Evolutionary conservation across 75 land plant genomes (phyloP), one percentile per base, ranked within the genome.

Genomic region (Chamaecyparis obtusa): DNA sequence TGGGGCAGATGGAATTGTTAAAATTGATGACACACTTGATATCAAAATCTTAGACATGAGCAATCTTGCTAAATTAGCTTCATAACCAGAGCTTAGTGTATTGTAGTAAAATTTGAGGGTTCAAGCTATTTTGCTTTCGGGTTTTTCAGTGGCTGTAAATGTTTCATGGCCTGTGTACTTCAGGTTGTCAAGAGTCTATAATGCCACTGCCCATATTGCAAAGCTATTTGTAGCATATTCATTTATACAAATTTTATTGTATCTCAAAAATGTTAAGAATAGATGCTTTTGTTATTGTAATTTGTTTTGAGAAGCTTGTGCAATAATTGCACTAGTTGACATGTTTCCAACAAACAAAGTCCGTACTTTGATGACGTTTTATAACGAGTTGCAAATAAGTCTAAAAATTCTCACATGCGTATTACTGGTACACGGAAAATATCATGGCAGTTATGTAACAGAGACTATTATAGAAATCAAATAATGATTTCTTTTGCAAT

Each of bases 1-100:
- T 80, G 93, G 96, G 54, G 92, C 95, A 10, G 98, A 98, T 85
- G 99, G 99, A 3, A 98, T 98, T 71, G 97, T 98, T 36, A 96
- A 94, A 74, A 84, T 96, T 75, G 99, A 97, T 85, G 95, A 90
- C 55, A 92, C 93, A 19, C 89, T 92, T 43, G 99, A 96, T 71
- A 94, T 98, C 7, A 96, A 96, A 89, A 98, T 98, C 19, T 87
- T 98, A 82, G 98, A 98, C 83, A 89, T 98, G 94, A 92, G 85
- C 74, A 86, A 89, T 60, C 89, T 98, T 6, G 97, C 93, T 30
- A 97, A 95, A 77, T 87, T 95, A 27, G 93, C 88, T 44, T 84
- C 88, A 32, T 84, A 89, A 49, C 81, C 83, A 46, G 14, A 46
- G 32, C 83, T 9, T 81, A n/a, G 51, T 46, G 46, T 81, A 81